phyloP scores from a whole-genome alignment of 257 asterid species.

The Solanum sparsipilum region DNA sequence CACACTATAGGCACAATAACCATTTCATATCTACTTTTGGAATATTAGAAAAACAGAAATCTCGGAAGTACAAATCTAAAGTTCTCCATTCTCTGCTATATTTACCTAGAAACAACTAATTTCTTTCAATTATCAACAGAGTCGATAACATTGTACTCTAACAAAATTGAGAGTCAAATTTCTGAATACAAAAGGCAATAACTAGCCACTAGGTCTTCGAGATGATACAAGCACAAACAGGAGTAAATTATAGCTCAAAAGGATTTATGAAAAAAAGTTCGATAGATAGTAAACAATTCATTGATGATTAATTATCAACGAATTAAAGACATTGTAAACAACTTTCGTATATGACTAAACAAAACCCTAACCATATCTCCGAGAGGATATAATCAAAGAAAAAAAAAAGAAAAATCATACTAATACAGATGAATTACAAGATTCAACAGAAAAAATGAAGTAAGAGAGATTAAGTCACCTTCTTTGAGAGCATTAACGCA shows the following conservation, averaged over 20 bases:
- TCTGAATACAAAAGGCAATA: neutral
- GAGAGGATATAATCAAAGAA: neutral
- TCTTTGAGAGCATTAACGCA: conserved; percentile 82
- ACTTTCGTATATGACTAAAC: neutral
- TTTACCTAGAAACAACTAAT: neutral
- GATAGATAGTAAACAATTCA: neutral
- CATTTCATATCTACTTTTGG: neutral
- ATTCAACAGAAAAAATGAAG: neutral
- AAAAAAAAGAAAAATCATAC: neutral
- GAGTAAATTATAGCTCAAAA: neutral
- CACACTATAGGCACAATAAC: neutral
- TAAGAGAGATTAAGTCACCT: conserved; percentile 32
- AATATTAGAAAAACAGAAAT: neutral
- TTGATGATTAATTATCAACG: neutral
- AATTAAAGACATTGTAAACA: neutral
- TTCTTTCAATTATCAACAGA: neutral
- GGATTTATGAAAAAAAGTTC: neutral
- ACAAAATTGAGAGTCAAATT: neutral
- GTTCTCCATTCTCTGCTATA: neutral
- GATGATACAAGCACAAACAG: neutral
- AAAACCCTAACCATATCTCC: neutral
- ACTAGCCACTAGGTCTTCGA: neutral
- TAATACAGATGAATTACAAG: neutral
- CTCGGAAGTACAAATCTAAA: neutral
- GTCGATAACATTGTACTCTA: neutral